Conservation (phyloP, 192 early-diverging fungal genomes). For the Entomortierella chlamydospora region DNA sequence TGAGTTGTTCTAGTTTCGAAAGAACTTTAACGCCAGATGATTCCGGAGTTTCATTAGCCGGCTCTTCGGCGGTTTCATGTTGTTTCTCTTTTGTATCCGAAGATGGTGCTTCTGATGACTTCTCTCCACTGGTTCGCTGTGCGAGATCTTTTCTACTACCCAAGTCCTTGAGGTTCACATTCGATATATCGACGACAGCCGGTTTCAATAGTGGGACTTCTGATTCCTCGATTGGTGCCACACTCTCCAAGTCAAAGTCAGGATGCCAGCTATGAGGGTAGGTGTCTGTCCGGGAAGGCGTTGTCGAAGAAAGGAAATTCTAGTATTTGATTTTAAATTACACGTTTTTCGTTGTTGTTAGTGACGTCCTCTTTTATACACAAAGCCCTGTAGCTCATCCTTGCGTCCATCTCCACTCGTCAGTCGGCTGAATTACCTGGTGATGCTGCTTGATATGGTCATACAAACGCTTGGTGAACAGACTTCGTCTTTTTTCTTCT, state of each 20-base stretch:
- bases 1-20: constrained; percentile 31
- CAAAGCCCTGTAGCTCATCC: not conserved
- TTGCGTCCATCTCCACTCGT: too few species aligned
- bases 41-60: not conserved
- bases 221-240: constrained; percentile 23
- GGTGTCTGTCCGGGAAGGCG: constrained; percentile 27
- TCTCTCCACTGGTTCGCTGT: not conserved
- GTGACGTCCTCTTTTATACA: not conserved
- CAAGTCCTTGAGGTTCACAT: constrained; percentile 12
- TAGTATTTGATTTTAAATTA: not conserved
- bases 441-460: constrained; percentile 20
- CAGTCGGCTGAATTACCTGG: constrained; percentile 5
- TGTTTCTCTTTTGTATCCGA: not conserved
- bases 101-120: constrained; percentile 1
- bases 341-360: not conserved
- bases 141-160: constrained; percentile 3
- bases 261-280: constrained; percentile 40
- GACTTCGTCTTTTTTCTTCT: constrained; percentile 15
- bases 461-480: constrained; percentile 21
- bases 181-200: constrained; percentile 14
- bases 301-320: constrained; percentile 33
- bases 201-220: constrained; percentile 29
- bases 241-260: constrained; percentile 46
- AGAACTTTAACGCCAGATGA: constrained; percentile 5
- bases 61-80: not conserved